A percentile compares a stretch with the other conserved stretches of the same genome.
These are phyloP conservation scores for Psidium guajava DNA, from an alignment of 345 rosid species.

Conservation along the genomic window DNA sequence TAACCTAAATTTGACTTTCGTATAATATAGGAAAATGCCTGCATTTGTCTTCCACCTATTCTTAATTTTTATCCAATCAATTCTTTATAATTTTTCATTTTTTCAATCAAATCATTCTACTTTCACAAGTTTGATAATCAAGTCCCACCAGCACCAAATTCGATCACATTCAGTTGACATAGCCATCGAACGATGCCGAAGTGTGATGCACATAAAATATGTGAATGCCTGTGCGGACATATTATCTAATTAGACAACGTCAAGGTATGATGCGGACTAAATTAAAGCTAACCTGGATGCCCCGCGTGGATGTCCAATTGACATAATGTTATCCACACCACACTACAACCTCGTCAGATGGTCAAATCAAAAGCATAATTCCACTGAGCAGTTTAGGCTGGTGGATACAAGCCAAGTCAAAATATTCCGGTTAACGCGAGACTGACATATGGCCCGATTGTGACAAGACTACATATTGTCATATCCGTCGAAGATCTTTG, in stretches of 20 bases:
- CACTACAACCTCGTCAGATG: neutral
- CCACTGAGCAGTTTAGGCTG: neutral
- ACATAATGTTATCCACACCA: neutral
- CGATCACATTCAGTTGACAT: neutral
- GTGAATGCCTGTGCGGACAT: too few relatives aligned
- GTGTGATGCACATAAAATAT: neutral
- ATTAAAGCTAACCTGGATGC: neutral
- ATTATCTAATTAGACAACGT: neutral
- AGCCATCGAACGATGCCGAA: accelerated
- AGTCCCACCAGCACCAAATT: neutral
- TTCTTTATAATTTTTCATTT: neutral
- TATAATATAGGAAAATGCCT: neutral
- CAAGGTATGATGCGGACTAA: neutral
- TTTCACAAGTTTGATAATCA: neutral
- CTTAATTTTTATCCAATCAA: neutral
- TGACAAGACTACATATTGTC: neutral
- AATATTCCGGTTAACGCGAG: neutral
- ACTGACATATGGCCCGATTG: neutral
- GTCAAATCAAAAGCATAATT: neutral
- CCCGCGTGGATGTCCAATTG: neutral
- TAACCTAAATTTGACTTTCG: neutral
- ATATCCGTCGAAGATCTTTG: neutral
- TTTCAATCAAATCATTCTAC: neutral
- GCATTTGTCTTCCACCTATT: neutral
- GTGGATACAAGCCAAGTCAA: neutral